These are phyloP conservation scores for Tricholoma sp. DNA, from an alignment of 768 basidiomycete species.

Conservation along the genomic window DNA sequence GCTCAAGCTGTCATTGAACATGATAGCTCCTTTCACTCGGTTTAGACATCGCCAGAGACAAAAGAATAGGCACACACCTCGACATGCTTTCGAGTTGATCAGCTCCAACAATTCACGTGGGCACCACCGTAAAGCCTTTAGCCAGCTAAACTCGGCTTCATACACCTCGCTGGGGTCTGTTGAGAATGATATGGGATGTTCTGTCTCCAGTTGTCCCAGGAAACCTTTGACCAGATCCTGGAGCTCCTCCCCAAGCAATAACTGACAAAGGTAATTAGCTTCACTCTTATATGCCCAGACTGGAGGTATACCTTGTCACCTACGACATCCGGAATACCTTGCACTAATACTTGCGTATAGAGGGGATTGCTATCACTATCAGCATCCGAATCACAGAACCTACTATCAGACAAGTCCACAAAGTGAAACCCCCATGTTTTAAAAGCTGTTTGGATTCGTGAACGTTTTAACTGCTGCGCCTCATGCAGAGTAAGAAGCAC, in stretches of 20 bases:
- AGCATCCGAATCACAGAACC: constrained; percentile 13
- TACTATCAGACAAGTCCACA: constrained; percentile 24
- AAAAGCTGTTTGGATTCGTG: constrained; percentile 43
- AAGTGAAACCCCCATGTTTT: constrained; percentile 68
- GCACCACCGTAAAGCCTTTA: constrained; percentile 72
- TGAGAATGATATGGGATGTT: constrained; percentile 17
- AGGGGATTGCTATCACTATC: constrained; percentile 25
- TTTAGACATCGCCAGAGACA: constrained; percentile 1
- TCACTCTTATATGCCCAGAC: not conserved
- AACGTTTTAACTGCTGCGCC: constrained; percentile 41
- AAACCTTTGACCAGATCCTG: constrained; percentile 71
- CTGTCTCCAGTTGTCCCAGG: constrained; percentile 54
- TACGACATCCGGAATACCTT: constrained; percentile 63
- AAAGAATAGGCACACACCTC: constrained; percentile 51
- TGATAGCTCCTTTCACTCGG: constrained; percentile 72
- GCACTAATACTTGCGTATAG: constrained; percentile 65
- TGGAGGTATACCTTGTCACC: constrained; percentile 57
- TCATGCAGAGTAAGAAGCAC: constrained; percentile 68
- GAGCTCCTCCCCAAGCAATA: constrained; percentile 67
- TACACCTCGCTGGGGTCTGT: constrained; percentile 9
- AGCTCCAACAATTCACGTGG: constrained; percentile 81
- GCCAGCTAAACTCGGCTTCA: constrained; percentile 46
- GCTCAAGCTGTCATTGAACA: constrained; percentile 87
- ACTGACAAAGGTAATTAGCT: constrained; percentile 28
- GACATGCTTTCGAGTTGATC: constrained; percentile 92